Evolutionary conservation across 805 yeast genomes (phyloP).

Genomic region (Barnettozyma vustinii): DNA sequence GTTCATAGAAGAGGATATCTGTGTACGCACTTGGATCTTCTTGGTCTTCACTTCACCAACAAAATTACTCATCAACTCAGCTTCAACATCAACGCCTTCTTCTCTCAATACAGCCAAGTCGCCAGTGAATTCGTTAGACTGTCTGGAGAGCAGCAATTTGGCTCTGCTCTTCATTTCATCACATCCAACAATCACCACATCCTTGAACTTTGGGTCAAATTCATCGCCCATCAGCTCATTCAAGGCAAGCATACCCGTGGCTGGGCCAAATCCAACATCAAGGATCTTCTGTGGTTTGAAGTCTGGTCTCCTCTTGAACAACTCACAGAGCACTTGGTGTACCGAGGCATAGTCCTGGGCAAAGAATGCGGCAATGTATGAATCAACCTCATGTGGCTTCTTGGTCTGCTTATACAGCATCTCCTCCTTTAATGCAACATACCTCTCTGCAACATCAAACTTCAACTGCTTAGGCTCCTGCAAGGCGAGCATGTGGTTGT

Average conservation of each 20-base stretch:
- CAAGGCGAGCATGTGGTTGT: constrained; percentile 55
- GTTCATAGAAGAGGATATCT: constrained; percentile 48
- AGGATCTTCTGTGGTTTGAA: constrained; percentile 66
- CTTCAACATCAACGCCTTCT: constrained; percentile 12
- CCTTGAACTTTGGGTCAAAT: constrained; percentile 57
- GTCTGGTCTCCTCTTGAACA: constrained; percentile 49
- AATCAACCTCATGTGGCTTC: constrained; percentile 57
- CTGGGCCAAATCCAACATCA: constrained; percentile 88
- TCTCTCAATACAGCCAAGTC: constrained; percentile 19
- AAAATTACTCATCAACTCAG: constrained; percentile 12
- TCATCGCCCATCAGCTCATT: constrained; percentile 73
- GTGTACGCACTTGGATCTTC: constrained; percentile 47
- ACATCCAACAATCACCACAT: constrained; percentile 66
- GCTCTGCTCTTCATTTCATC: constrained; percentile 79
- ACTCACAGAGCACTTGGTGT: constrained; percentile 60
- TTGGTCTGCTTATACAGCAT: constrained; percentile 48
- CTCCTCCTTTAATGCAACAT: constrained; percentile 43
- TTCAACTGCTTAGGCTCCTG: constrained; percentile 61
- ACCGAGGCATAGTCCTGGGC: constrained; percentile 74
- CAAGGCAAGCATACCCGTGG: constrained; percentile 82
- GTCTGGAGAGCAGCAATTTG: constrained; percentile 67
- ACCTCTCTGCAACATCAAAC: constrained; percentile 53
- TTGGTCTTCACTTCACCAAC: constrained; percentile 54
- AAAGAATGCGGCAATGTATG: constrained; percentile 75
- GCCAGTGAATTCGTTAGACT: constrained; percentile 42